Conservation (phyloP, 2,329 filamentous ascomycete genomes). For the Tympanopsis confertula region DNA sequence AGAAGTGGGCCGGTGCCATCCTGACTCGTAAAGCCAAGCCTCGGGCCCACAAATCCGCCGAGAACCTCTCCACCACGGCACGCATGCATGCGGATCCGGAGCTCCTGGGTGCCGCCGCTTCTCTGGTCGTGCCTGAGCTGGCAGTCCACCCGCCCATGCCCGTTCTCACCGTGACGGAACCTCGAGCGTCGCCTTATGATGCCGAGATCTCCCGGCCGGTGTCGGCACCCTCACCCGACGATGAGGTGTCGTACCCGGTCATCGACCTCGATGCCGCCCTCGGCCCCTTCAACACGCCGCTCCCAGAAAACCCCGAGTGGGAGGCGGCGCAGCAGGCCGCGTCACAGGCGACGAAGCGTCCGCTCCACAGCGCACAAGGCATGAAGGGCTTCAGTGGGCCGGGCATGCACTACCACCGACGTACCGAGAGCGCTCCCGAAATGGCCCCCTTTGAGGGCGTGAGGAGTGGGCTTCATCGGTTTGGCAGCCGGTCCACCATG, state of each 20-base stretch:
- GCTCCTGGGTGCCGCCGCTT: constrained; percentile 4
- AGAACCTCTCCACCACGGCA: constrained; percentile 17
- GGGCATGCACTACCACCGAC: constrained; percentile 65
- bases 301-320: constrained; percentile 50
- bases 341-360: constrained; percentile 43
- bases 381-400: constrained; percentile 57
- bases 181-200: background rate
- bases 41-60: constrained; percentile 30
- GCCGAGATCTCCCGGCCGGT: constrained; percentile 12
- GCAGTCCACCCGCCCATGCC: constrained; percentile 17
- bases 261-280: constrained; percentile 92
- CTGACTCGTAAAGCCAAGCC: constrained; percentile 49
- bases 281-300: constrained; percentile 79
- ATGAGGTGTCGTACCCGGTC: constrained; percentile 64
- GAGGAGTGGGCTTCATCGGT: constrained; percentile 45
- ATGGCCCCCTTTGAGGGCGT: constrained; percentile 61
- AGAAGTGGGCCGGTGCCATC: constrained; percentile 59
- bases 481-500: constrained; percentile 63
- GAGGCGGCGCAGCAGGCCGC: constrained; percentile 50
- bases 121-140: background rate
- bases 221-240: constrained; percentile 28
- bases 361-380: constrained; percentile 68
- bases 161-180: constrained; percentile 21
- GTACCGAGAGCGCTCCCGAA: constrained; percentile 71
- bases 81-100: constrained; percentile 15